Evolutionary conservation across 139 green algal species (phyloP).

Genomic region (Bryopsis sp.): DNA sequence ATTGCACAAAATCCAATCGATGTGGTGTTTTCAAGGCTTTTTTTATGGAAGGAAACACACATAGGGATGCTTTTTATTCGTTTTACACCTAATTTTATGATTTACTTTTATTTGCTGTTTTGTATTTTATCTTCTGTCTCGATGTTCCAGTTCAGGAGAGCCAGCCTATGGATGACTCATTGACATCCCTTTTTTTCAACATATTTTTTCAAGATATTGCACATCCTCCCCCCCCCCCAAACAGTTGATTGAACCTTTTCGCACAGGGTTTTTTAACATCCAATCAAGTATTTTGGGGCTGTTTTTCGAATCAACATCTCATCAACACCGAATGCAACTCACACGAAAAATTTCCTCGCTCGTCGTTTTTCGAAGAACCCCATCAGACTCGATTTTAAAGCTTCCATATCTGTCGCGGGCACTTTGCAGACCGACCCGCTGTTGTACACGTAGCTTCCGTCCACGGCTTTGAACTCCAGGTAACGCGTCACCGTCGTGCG

Average conservation of each 20-base stretch:
- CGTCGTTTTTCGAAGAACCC: constrained; percentile 97
- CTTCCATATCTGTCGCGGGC: constrained; percentile 88
- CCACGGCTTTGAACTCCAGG: constrained; percentile 97
- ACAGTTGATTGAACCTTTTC: too few species aligned
- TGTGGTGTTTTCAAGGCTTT: background rate
- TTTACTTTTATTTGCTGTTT: too few species aligned
- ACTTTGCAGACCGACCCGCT: constrained; percentile 88
- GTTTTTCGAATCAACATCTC: too few species aligned
- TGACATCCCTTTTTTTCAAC: too few species aligned
- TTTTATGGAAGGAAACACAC: constrained; percentile 10
- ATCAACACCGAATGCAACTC: constrained; percentile 14
- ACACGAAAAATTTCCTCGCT: constrained; percentile 87
- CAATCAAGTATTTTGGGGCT: too few species aligned
- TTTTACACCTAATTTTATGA: too few species aligned
- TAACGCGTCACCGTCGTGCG: constrained; percentile 98
- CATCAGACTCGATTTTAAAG: constrained; percentile 84
- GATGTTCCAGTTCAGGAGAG: background rate
- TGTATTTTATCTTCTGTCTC: constrained; percentile 1
- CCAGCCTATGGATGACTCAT: too few species aligned
- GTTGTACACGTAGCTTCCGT: constrained; percentile 88
- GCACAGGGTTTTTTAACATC: too few species aligned
- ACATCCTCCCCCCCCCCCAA: too few species aligned
- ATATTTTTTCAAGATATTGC: too few species aligned
- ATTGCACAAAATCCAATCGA: background rate
- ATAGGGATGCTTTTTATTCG: background rate